Evolutionary conservation across 257 asterid species (phyloP).

Genomic region (Osmanthus fragrans): DNA sequence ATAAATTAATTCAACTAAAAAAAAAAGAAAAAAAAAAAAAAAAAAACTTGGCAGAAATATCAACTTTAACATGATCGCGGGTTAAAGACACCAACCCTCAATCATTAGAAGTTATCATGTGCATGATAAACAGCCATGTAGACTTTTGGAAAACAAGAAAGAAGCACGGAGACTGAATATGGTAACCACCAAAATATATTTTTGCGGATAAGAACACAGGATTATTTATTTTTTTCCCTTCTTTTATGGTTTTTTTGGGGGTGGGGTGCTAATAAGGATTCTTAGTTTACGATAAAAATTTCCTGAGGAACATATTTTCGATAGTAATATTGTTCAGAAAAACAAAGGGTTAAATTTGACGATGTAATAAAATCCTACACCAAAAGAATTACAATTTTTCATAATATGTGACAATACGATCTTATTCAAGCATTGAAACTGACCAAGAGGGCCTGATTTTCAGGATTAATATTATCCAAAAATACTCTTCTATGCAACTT

Average conservation of each 20-base stretch:
- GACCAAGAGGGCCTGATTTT: slow-evolving; percentile 88
- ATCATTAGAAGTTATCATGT: background rate
- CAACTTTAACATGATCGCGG: background rate
- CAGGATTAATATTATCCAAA: slow-evolving; percentile 77
- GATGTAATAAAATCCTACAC: background rate
- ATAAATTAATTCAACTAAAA: too few species aligned
- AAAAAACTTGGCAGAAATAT: background rate
- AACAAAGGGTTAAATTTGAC: background rate
- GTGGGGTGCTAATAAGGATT: background rate
- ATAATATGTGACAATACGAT: slow-evolving; percentile 14
- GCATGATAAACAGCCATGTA: background rate
- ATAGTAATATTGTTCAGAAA: background rate
- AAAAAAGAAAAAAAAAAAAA: too few species aligned
- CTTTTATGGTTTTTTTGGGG: background rate
- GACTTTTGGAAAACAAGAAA: background rate
- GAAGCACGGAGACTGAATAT: background rate
- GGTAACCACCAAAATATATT: background rate
- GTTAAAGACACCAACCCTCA: background rate
- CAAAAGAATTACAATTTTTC: background rate
- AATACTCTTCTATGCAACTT: slow-evolving; percentile 89
- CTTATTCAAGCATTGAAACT: slow-evolving; percentile 36
- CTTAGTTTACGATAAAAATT: background rate
- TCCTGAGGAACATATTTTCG: background rate
- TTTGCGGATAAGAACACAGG: background rate
- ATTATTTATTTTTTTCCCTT: background rate